A percentile compares a stretch with the other conserved stretches of the same genome.
Evolutionary conservation across 192 early-diverging fungal genomes (phyloP).

Genomic region (Entomortierella chlamydospora): DNA sequence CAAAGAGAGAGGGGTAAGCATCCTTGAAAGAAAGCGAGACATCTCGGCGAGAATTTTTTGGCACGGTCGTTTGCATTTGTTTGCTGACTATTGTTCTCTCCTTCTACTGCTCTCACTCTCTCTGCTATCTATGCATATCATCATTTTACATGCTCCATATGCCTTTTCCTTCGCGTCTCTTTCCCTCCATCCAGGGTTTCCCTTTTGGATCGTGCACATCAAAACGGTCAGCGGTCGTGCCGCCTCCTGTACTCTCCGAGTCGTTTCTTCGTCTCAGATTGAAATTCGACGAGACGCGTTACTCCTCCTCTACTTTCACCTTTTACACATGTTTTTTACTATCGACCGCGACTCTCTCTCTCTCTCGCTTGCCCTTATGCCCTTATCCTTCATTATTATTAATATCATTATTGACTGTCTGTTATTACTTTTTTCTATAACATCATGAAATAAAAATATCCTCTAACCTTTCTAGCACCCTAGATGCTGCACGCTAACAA

Average conservation of each 20-base stretch:
- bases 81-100: neutral
- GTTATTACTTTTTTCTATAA: slow-evolving; percentile 1
- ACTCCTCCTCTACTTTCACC: neutral
- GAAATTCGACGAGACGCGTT: slow-evolving; percentile 6
- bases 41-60: slow-evolving; percentile 18
- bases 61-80: slow-evolving; percentile 10
- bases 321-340: neutral
- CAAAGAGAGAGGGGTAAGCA: neutral
- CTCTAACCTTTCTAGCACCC: neutral
- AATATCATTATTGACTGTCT: neutral
- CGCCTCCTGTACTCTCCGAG: slow-evolving; percentile 15
- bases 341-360: neutral
- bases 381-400: neutral
- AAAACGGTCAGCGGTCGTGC: slow-evolving; percentile 4
- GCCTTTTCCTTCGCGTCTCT: no score
- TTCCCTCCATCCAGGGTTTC: neutral
- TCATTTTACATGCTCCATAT: no score
- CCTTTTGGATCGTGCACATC: neutral
- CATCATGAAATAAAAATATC: neutral
- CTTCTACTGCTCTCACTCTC: neutral
- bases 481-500: neutral
- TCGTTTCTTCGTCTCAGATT: slow-evolving; percentile 8
- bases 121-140: neutral
- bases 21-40: slow-evolving; percentile 20
- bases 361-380: neutral